Percentiles rank a stretch among this genome's conserved stretches.
Conservation (phyloP, 768 basidiomycete genomes). For the Hebeloma cylindrosporum region DNA sequence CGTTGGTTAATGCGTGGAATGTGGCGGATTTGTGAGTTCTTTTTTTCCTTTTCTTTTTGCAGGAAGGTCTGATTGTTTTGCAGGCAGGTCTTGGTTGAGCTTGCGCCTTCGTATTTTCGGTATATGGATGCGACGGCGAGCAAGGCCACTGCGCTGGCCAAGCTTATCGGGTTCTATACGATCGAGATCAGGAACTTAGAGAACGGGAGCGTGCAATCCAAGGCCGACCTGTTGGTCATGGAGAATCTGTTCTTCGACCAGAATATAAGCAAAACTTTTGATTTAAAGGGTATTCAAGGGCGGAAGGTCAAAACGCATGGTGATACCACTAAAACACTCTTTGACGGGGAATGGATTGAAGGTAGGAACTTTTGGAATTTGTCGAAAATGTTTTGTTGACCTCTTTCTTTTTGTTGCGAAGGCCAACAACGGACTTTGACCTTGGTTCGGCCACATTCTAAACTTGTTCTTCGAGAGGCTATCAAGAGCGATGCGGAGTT, state of each 20-base stretch:
- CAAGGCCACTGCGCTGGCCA: conserved; percentile 69
- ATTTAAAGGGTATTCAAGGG: conserved; percentile 82
- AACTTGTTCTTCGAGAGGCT: conserved; percentile 67
- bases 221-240: conserved; percentile 80
- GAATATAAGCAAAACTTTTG: conserved; percentile 69
- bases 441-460: conserved; percentile 71
- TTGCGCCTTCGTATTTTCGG: conserved; percentile 76
- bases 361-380: conserved; percentile 35
- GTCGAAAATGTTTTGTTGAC: background rate
- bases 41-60: background rate
- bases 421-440: conserved; percentile 66
- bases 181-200: conserved; percentile 75
- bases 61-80: background rate
- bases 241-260: conserved; percentile 80
- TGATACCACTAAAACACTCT: conserved; percentile 56
- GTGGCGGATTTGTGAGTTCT: conserved; percentile 74
- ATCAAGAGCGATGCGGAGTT: conserved; percentile 72
- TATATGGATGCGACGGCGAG: conserved; percentile 72
- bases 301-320: conserved; percentile 62
- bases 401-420: conserved; percentile 27
- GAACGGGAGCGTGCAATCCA: conserved; percentile 59
- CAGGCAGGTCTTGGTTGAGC: conserved; percentile 77
- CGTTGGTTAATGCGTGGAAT: conserved; percentile 83
- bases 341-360: conserved; percentile 87
- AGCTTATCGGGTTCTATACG: conserved; percentile 81